These are phyloP conservation scores for Globisporangium middletonii DNA, from an alignment of 352 stramenopile genomes.

Conservation along the genomic window DNA sequence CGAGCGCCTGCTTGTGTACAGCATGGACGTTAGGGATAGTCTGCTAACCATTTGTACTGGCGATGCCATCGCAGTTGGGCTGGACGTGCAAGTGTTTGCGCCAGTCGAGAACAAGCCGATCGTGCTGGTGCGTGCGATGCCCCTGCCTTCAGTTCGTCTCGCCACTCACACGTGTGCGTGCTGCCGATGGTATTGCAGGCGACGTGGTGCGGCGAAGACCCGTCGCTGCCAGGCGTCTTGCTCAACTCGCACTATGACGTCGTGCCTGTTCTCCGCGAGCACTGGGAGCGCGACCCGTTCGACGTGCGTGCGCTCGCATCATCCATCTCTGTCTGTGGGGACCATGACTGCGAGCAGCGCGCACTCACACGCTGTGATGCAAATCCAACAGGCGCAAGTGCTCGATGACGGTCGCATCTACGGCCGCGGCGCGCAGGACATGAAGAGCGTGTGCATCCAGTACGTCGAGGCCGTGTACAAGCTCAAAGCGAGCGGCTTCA, in stretches of 20 bases:
- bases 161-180: background rate
- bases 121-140: conserved; percentile 60
- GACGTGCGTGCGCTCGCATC: conserved; percentile 21
- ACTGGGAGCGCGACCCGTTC: conserved; percentile 90
- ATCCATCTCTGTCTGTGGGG: background rate
- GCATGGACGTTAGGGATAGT: background rate
- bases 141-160: background rate
- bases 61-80: conserved; percentile 22
- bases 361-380: background rate
- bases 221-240: conserved; percentile 76
- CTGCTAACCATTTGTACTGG: background rate
- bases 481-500: conserved; percentile 60
- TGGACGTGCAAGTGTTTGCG: conserved; percentile 47
- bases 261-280: conserved; percentile 79
- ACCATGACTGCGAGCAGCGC: background rate
- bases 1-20: background rate
- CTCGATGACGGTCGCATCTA: conserved; percentile 87
- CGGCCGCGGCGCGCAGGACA: conserved; percentile 89
- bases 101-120: conserved; percentile 77
- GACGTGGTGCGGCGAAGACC: conserved; percentile 77
- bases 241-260: conserved; percentile 96
- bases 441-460: conserved; percentile 96
- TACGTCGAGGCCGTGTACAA: conserved; percentile 90
- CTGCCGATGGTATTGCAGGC: conserved; percentile 15
- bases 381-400: conserved; percentile 34